phyloP scores from a whole-genome alignment of 1,139 yeast genomes.

The Pichia sp. region DNA sequence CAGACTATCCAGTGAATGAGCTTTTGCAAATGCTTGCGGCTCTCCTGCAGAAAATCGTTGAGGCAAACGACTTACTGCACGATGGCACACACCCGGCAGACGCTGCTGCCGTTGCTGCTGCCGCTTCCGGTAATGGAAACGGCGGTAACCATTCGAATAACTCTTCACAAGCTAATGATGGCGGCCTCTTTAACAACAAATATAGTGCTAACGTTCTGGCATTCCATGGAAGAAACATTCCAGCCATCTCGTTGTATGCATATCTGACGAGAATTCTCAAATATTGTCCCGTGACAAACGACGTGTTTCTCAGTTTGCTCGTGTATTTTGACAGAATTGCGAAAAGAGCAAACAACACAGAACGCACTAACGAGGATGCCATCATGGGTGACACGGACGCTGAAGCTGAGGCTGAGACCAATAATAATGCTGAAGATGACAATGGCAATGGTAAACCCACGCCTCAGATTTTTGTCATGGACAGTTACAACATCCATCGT shows the following conservation, averaged over 20 bases:
- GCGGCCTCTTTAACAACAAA: constrained; percentile 29
- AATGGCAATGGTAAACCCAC: background rate
- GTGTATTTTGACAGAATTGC: constrained; percentile 96
- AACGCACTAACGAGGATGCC: constrained; percentile 17
- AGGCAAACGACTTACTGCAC: constrained; percentile 82
- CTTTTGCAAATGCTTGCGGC: constrained; percentile 80
- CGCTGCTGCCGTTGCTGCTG: background rate
- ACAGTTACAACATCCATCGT: constrained; percentile 90
- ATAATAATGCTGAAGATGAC: constrained; percentile 2
- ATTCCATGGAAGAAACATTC: constrained; percentile 92
- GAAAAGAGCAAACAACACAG: constrained; percentile 66
- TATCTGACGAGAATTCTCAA: constrained; percentile 84
- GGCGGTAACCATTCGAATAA: background rate
- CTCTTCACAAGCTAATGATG: constrained; percentile 6
- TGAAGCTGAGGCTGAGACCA: constrained; percentile 2
- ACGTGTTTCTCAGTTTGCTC: constrained; percentile 79
- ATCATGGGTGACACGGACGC: constrained; percentile 16
- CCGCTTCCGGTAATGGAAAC: background rate
- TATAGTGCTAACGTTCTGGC: constrained; percentile 75
- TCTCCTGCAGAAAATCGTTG: constrained; percentile 75
- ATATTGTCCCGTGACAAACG: constrained; percentile 97
- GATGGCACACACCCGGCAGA: too few species aligned
- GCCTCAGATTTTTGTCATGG: constrained; percentile 79
- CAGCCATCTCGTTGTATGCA: constrained; percentile 87
- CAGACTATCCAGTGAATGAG: constrained; percentile 76